A percentile compares a stretch with the other conserved stretches of the same genome.
These are phyloP conservation scores for Mucor irregularis DNA, from an alignment of 371 early-diverging fungal species.

Conservation along the genomic window DNA sequence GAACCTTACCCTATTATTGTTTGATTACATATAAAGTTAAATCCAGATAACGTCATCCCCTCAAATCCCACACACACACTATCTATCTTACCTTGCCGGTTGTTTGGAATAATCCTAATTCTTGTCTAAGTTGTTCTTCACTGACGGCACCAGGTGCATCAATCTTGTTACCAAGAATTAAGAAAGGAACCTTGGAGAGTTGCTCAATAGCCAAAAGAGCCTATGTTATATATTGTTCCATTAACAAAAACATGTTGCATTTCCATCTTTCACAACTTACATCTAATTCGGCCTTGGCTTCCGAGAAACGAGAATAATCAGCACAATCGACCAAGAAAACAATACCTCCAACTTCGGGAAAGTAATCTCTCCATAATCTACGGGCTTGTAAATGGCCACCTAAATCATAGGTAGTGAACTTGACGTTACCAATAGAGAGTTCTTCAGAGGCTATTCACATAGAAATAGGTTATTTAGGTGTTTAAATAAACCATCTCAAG, in stretches of 20 bases:
- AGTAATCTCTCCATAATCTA: slow-evolving; percentile 97
- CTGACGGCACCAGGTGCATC: slow-evolving; percentile 93
- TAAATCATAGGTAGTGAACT: slow-evolving; percentile 96
- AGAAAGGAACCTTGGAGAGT: slow-evolving; percentile 88
- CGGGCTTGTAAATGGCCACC: slow-evolving; percentile 98
- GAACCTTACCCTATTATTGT: slow-evolving; percentile 78
- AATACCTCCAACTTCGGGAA: slow-evolving; percentile 96
- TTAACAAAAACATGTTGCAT: too few relatives aligned
- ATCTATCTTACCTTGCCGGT: slow-evolving; percentile 83
- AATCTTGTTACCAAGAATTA: slow-evolving; percentile 98
- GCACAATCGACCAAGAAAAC: slow-evolving; percentile 96
- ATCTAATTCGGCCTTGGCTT: slow-evolving; percentile 94
- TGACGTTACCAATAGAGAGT: slow-evolving; percentile 93
- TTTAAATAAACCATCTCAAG: too few relatives aligned
- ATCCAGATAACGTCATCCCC: neutral
- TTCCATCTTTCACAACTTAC: slow-evolving; percentile 51
- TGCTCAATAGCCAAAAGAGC: slow-evolving; percentile 92
- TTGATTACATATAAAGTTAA: neutral
- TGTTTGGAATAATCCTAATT: slow-evolving; percentile 91
- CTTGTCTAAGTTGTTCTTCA: slow-evolving; percentile 88
- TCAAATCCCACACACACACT: neutral
- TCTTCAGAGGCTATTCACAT: slow-evolving; percentile 86
- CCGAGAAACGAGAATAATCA: slow-evolving; percentile 82
- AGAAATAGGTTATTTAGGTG: neutral
- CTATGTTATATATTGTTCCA: too few relatives aligned